These are phyloP conservation scores for Austroboletus niveus DNA, from an alignment of 1,284 basidiomycete species.

Conservation along the genomic window DNA sequence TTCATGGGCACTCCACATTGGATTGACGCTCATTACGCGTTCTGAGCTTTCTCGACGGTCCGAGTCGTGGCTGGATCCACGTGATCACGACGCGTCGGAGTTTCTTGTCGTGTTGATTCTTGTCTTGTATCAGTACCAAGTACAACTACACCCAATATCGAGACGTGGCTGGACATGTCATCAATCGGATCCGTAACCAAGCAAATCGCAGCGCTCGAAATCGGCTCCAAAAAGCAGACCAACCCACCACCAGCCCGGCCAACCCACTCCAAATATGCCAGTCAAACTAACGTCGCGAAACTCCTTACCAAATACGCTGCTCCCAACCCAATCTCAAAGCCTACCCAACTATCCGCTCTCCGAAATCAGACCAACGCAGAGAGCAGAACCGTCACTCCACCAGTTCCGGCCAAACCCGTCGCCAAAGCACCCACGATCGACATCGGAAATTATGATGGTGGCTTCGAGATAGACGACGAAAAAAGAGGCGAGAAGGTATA, in stretches of 20 bases:
- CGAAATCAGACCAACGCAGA: constrained; percentile 37
- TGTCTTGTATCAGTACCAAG: not conserved
- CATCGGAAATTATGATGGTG: constrained; percentile 85
- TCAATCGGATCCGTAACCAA: constrained; percentile 45
- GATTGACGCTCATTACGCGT: constrained; percentile 53
- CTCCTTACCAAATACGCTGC: constrained; percentile 66
- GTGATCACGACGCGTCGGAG: constrained; percentile 26
- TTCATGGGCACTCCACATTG: constrained; percentile 50
- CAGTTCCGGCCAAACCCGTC: constrained; percentile 17
- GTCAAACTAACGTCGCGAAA: constrained; percentile 58
- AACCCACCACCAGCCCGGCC: constrained; percentile 30
- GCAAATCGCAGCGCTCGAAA: constrained; percentile 50
- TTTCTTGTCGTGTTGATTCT: not conserved
- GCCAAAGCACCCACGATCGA: constrained; percentile 45
- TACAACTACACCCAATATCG: not conserved
- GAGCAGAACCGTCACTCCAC: constrained; percentile 25
- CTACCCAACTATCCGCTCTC: constrained; percentile 38
- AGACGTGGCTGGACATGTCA: constrained; percentile 34
- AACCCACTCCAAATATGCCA: constrained; percentile 50
- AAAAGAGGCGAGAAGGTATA: constrained; percentile 59
- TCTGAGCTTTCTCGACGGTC: constrained; percentile 14
- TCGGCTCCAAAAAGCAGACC: constrained; percentile 43
- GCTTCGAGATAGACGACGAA: constrained; percentile 78
- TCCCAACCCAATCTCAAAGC: constrained; percentile 44
- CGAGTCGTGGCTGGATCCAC: constrained; percentile 11